These are phyloP conservation scores for Porogramme epimiltina DNA, from an alignment of 1,284 basidiomycete genomes.

Conservation along the genomic window DNA sequence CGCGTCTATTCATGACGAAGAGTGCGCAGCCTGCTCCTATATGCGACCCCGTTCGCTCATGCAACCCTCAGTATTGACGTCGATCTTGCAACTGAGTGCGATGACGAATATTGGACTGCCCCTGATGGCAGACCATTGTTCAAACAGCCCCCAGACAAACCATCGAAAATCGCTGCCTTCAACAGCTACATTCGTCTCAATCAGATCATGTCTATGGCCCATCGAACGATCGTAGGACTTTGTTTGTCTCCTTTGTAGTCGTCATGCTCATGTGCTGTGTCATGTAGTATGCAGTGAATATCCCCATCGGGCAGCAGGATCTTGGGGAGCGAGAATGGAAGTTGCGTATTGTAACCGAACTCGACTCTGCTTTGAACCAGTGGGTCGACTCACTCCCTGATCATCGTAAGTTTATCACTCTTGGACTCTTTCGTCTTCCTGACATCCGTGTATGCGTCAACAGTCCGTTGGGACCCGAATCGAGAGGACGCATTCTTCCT, in stretches of 20 bases:
- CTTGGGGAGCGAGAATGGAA: slow-evolving; percentile 26
- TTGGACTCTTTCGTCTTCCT: too few species aligned
- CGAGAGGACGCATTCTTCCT: slow-evolving; percentile 45
- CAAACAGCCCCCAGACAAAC: slow-evolving; percentile 46
- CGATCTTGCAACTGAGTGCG: slow-evolving; percentile 57
- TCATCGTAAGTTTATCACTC: too few species aligned
- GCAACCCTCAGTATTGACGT: slow-evolving; percentile 51
- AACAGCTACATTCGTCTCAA: slow-evolving; percentile 52
- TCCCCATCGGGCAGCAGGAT: slow-evolving; percentile 32
- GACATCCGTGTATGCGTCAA: too few species aligned
- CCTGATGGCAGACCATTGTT: slow-evolving; percentile 42
- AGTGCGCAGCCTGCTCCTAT: slow-evolving; percentile 45
- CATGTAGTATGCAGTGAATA: slow-evolving; percentile 22
- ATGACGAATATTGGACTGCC: slow-evolving; percentile 64
- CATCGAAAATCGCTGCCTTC: slow-evolving; percentile 48
- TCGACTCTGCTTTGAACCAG: slow-evolving; percentile 24
- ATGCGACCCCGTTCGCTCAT: neutral
- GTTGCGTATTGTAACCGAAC: slow-evolving; percentile 21
- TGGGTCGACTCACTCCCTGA: slow-evolving; percentile 23
- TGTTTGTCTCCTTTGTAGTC: too few species aligned
- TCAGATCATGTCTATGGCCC: slow-evolving; percentile 53
- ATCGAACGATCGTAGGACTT: slow-evolving; percentile 60
- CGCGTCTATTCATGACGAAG: slow-evolving; percentile 82
- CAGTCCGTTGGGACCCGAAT: slow-evolving; percentile 50
- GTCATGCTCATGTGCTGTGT: neutral